phyloP scores from a whole-genome alignment of 148 eudicot species.

The Chenopodium formosanum region DNA sequence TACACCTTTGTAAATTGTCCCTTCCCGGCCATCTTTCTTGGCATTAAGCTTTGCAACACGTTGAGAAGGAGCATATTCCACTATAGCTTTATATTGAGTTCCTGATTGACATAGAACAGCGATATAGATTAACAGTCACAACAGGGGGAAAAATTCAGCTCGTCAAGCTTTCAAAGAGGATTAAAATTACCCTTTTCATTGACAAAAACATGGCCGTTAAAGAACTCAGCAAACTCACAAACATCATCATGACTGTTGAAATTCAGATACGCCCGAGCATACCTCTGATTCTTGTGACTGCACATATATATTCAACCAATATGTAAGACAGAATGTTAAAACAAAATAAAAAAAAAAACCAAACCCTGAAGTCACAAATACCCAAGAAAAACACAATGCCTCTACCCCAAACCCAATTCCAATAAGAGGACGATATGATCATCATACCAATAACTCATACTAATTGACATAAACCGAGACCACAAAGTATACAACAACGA shows the following conservation, averaged over 20 bases:
- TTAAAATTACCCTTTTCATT: conserved; percentile 43
- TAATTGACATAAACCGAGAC: background rate
- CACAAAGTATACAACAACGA: background rate
- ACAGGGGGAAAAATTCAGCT: background rate
- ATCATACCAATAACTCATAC: background rate
- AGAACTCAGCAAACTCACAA: conserved; percentile 45
- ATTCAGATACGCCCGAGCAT: conserved; percentile 41
- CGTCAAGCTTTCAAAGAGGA: background rate
- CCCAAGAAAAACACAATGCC: background rate
- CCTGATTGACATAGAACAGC: conserved; percentile 20
- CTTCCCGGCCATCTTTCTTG: conserved; percentile 56
- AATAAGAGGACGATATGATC: background rate
- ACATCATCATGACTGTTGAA: conserved; percentile 47
- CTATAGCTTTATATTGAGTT: conserved; percentile 46
- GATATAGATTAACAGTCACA: background rate
- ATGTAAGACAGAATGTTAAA: background rate
- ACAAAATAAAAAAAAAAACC: background rate
- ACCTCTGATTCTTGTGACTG: conserved; percentile 40
- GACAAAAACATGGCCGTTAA: conserved; percentile 51
- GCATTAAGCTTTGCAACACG: conserved; percentile 35
- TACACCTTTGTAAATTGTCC: conserved; percentile 45
- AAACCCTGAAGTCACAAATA: background rate
- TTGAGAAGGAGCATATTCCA: conserved; percentile 53
- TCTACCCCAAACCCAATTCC: background rate
- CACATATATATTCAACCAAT: background rate